Conservation (phyloP, 805 yeast genomes). For the Cyberlindnera euphorbiiphila region DNA sequence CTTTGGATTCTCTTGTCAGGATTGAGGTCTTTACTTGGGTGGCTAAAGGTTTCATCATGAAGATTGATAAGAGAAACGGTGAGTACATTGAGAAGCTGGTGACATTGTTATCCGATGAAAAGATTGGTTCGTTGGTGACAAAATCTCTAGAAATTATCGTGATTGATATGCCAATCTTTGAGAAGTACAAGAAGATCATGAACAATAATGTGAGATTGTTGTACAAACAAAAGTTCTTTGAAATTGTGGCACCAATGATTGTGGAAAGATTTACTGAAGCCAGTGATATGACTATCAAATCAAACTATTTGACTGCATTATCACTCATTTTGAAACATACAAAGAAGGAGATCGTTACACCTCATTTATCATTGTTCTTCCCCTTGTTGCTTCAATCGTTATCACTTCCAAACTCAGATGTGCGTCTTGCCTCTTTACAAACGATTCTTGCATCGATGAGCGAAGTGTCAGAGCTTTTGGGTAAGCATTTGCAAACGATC, state of each 20-base stretch:
- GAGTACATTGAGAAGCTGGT: conserved; percentile 34
- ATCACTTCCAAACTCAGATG: conserved; percentile 37
- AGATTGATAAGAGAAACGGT: conserved; percentile 41
- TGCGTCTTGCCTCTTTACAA: conserved; percentile 56
- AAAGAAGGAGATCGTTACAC: conserved; percentile 56
- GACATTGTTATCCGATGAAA: conserved; percentile 30
- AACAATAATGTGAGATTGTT: conserved; percentile 61
- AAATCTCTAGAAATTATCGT: conserved; percentile 60
- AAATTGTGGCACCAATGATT: conserved; percentile 51
- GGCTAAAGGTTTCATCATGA: conserved; percentile 63
- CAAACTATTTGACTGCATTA: conserved; percentile 59
- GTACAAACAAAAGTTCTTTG: conserved; percentile 79
- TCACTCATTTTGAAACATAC: conserved; percentile 65
- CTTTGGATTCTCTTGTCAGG: conserved; percentile 20
- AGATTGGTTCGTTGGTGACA: conserved; percentile 36
- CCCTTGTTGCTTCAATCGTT: conserved; percentile 72
- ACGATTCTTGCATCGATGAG: conserved; percentile 54
- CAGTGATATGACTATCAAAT: conserved; percentile 32
- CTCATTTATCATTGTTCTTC: conserved; percentile 58
- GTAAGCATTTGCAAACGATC: conserved; percentile 51
- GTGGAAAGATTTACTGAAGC: conserved; percentile 40
- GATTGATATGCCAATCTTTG: conserved; percentile 60
- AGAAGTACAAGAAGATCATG: conserved; percentile 40
- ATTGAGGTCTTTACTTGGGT: conserved; percentile 68
- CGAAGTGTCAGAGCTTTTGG: conserved; percentile 50